These are phyloP conservation scores for Penicillium nordicum DNA, from an alignment of 2,329 filamentous ascomycete genomes.

Conservation along the genomic window DNA sequence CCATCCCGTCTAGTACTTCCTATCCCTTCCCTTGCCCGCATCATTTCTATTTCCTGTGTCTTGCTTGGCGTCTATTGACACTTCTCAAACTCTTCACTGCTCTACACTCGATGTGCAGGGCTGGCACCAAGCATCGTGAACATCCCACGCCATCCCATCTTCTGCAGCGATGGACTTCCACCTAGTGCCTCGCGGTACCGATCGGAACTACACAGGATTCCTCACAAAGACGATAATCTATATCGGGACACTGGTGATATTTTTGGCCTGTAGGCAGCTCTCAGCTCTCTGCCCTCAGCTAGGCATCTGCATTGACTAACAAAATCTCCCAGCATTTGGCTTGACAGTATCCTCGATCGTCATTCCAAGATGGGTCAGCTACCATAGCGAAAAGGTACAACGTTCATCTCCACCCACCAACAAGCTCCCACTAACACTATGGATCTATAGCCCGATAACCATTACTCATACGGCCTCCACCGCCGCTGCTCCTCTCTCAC, in stretches of 20 bases:
- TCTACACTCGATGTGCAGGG: constrained; percentile 3
- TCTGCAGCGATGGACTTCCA: constrained; percentile 40
- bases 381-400: constrained; percentile 43
- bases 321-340: constrained; percentile 36
- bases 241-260: constrained; percentile 41
- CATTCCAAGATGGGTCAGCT: constrained; percentile 49
- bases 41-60: neutral
- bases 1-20: neutral
- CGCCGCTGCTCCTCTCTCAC: constrained; percentile 70
- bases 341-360: constrained; percentile 47
- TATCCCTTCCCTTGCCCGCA: neutral
- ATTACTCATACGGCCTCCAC: constrained; percentile 74
- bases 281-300: neutral
- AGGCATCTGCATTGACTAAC: neutral
- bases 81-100: neutral
- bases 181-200: constrained; percentile 42
- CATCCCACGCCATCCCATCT: neutral
- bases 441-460: constrained; percentile 47
- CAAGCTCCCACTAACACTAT: neutral
- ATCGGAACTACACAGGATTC: constrained; percentile 47
- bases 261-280: constrained; percentile 40
- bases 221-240: constrained; percentile 51
- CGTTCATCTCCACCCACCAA: neutral
- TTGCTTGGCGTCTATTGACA: neutral
- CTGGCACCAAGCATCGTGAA: neutral